These are phyloP conservation scores for Annulohypoxylon bovei DNA, from an alignment of 495 filamentous ascomycete species.

Conservation along the genomic window DNA sequence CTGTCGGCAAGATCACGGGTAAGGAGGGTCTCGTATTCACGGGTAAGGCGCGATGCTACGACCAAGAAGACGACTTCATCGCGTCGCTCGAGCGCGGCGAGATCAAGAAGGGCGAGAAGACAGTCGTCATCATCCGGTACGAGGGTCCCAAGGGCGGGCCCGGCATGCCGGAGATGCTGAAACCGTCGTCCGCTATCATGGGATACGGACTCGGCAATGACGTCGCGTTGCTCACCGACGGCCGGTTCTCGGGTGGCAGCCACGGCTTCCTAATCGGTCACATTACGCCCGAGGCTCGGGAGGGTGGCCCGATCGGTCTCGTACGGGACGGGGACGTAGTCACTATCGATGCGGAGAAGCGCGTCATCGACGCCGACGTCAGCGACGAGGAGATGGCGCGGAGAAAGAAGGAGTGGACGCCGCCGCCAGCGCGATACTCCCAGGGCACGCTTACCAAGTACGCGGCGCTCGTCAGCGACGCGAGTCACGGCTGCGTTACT, in stretches of 20 bases:
- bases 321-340: conserved; percentile 75
- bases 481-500: conserved; percentile 83
- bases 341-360: conserved; percentile 75
- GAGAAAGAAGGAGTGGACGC: conserved; percentile 71
- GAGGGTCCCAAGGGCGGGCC: conserved; percentile 85
- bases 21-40: conserved; percentile 93
- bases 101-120: conserved; percentile 97
- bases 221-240: conserved; percentile 82
- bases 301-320: conserved; percentile 74
- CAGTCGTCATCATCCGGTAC: conserved; percentile 96
- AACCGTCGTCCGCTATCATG: conserved; percentile 85
- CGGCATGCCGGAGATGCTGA: conserved; percentile 90
- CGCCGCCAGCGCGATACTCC: conserved; percentile 72
- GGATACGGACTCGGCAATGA: conserved; percentile 84
- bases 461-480: conserved; percentile 73
- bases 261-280: conserved; percentile 85
- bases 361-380: conserved; percentile 68
- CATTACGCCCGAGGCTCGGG: conserved; percentile 75
- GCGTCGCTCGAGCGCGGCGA: conserved; percentile 78
- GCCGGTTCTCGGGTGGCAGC: conserved; percentile 78
- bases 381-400: conserved; percentile 69
- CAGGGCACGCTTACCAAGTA: conserved; percentile 85
- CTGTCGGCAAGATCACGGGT: conserved; percentile 97
- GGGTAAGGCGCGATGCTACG: conserved; percentile 88
- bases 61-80: conserved; percentile 85